Conservation (phyloP, 2,329 filamentous ascomycete species). For the Paracoccidioides lutzii region DNA sequence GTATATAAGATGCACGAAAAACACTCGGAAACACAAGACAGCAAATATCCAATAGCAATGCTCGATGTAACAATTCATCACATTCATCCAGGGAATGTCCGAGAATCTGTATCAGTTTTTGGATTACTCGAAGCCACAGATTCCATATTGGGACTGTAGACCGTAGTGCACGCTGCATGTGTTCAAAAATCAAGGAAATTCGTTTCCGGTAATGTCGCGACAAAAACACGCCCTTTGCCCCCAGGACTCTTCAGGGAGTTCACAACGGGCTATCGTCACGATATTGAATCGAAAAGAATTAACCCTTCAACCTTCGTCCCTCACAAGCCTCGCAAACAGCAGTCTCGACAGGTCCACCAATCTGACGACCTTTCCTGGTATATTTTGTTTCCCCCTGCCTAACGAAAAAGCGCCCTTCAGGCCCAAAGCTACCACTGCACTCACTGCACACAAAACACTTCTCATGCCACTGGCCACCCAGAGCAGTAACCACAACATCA, state of each 20-base stretch:
- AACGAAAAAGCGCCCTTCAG: conserved; percentile 51
- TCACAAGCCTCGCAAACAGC: conserved; percentile 52
- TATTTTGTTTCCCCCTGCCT: conserved; percentile 39
- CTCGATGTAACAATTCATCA: not conserved
- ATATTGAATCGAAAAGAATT: not conserved
- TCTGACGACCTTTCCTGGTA: conserved; percentile 34
- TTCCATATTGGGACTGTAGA: no score
- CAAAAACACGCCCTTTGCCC: not conserved
- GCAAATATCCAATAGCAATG: not conserved
- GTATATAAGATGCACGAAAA: no score
- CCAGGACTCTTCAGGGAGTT: not conserved
- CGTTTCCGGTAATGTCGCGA: not conserved
- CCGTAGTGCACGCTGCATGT: not conserved
- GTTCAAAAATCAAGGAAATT: not conserved
- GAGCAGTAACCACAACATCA: conserved; percentile 74
- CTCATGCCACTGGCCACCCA: conserved; percentile 89
- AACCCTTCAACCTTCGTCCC: conserved; percentile 47
- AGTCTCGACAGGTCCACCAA: conserved; percentile 38
- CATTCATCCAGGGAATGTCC: not conserved
- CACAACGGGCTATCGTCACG: not conserved
- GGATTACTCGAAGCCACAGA: not conserved
- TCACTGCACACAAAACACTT: conserved; percentile 76
- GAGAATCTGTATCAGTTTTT: not conserved
- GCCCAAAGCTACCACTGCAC: conserved; percentile 45
- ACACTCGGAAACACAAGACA: not conserved